Conservation (phyloP, 2,329 filamentous ascomycete genomes). For the Cryphonectria parasitica region DNA sequence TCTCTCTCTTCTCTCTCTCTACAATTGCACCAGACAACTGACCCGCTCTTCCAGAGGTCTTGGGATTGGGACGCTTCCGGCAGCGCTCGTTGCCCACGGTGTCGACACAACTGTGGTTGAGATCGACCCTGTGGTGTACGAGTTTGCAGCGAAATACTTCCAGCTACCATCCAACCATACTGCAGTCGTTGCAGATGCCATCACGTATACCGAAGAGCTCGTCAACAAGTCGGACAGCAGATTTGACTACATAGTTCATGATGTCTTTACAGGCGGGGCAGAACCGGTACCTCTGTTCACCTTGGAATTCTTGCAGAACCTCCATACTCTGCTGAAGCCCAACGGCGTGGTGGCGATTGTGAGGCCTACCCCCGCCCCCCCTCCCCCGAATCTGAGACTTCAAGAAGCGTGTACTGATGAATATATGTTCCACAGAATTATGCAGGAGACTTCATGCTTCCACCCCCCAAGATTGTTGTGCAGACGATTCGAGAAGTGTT, state of each 20-base stretch:
- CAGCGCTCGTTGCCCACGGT: conserved; percentile 82
- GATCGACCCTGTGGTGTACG: conserved; percentile 86
- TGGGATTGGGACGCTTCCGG: conserved; percentile 89
- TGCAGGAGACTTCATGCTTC: conserved; percentile 81
- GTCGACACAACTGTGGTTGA: conserved; percentile 94
- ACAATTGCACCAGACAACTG: conserved; percentile 31
- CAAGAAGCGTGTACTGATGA: conserved; percentile 17
- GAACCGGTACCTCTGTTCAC: conserved; percentile 91
- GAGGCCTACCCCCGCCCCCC: conserved; percentile 38
- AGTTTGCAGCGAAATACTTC: conserved; percentile 84
- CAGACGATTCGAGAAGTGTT: conserved; percentile 83
- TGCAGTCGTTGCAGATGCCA: conserved; percentile 80
- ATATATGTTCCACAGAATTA: conserved; percentile 69
- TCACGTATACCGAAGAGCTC: conserved; percentile 63
- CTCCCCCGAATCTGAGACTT: not conserved
- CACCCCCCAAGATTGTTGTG: conserved; percentile 76
- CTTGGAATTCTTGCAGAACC: conserved; percentile 74
- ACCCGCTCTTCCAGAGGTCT: conserved; percentile 64
- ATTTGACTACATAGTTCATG: conserved; percentile 94
- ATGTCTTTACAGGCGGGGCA: conserved; percentile 95
- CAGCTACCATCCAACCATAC: conserved; percentile 76
- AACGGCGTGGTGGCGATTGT: conserved; percentile 88
- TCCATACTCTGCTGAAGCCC: conserved; percentile 72
- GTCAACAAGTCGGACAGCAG: conserved; percentile 47
- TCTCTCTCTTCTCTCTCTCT: not conserved